Evolutionary conservation across 352 stramenopile species (phyloP), one percentile per base, ranked within the genome.

Genomic region (Proteromonas lacertae): DNA sequence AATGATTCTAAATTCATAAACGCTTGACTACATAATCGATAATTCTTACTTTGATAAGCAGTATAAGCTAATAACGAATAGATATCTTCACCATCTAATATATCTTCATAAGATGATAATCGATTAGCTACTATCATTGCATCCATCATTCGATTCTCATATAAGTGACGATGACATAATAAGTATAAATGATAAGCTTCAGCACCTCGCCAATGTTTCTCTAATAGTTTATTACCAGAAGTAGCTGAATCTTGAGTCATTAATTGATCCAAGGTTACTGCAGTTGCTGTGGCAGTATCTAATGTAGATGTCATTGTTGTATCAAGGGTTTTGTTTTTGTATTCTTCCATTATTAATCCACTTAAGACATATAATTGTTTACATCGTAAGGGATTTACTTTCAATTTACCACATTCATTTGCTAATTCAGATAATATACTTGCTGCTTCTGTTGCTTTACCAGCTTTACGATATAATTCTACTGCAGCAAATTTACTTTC

Each of bases 301-400:
- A 42, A 17, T 28, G 43, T 17, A 13, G 46, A 20, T 19, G 18
- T 19, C 3, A 2, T 19, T 19, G 21, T 7, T 12, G 17, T 25
- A 19, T 36, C 66, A 5, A 87, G 47, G 51, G 78, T 72, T 38
- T 76, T 71, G 43, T 77, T 74, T 6, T 69, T 54, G 55, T 83
- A 75, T 1, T 69, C 59, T 43, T 89, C 75, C 23, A 89, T 71
- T 42, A 90, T 71, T 18, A 88, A 64, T 10, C 71, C 75, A n/a
- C 73, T 69, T 6, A 90, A 45, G 0, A 90, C 71, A 29, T 86
- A 66, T 3, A 90, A 48, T 35, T 89, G 88, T 56, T 90, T 90
- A 23, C 70, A 71, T 3, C 64, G 56, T 14, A 84, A 40, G 1
- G 71, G 73, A 40, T 86, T 69, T 0, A 44, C 49, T 16, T 42